Base-by-base conservation (phyloP, 2,329 filamentous ascomycete species). In the Akanthomyces uredinophilus region DNA sequence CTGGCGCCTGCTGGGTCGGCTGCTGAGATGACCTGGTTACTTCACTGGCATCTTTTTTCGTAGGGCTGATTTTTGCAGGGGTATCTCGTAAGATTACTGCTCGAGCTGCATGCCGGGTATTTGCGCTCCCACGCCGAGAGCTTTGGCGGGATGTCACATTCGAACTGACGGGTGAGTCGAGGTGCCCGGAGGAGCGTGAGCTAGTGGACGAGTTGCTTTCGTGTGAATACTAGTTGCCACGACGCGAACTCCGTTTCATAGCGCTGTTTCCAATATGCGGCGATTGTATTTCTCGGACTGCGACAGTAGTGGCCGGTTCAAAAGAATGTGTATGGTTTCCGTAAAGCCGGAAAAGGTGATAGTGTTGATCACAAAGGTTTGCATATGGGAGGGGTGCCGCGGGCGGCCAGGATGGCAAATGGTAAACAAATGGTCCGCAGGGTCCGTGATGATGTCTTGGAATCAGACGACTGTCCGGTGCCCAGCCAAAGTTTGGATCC, bases 151-250 rank as follows among this genome's bases (percentile, higher is more conserved):
- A 52, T 8, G 27, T 58, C 14, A 32, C 39, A 37, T 58, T 59
- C 35, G 41, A 53, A 14, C 46, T 22, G n/a, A 16, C 7, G 4
- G 61, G 47, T n/a, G 60, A 57, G 4, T 39, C 20, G n/a, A 43
- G 16, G 8, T 46, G 44, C 6, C 46, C 29, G 4, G 61, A 58
- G 27, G 61, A 62, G 35, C 32, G 47, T 29, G 61, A 62, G 54
- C 61, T 58, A 41, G 37, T 47, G 22, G 61, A 62, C 47, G 61
- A 49, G 47, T 41, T 58, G 46, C 54, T 52, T 58, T 39, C 61
- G 61, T 58, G 61, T 58, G 61, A 62, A 35, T 58, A 46, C 61
- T 62, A 62, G 54, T 62, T 62, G 49, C 54, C 61, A 62, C 61
- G 61, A 49, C 13, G 61, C 16, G 35, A 16, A 16, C n/a, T 22